Base-by-base conservation (phyloP, 164 flowering plant genomes). In the Macadamia tetraphylla region DNA sequence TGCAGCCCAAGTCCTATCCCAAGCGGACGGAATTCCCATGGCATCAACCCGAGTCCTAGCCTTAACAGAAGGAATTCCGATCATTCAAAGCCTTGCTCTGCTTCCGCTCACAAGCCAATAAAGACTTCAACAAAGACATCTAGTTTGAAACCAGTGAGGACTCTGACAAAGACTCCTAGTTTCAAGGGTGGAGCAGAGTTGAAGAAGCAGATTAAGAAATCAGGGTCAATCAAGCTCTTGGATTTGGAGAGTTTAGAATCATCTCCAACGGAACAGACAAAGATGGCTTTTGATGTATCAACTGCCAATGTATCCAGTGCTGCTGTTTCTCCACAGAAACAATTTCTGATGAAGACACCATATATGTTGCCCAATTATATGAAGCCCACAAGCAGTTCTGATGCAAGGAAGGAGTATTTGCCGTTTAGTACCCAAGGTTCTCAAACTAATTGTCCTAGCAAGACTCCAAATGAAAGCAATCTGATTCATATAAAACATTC, bases 71-170 rank as follows among this genome's bases (percentile, higher is more conserved):
- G 40, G 3, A 35, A 2, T 35, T 35, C 40, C 3, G 40, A 35
- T 35, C 5, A 35, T 70, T 62, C 67, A 43, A 70, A 63, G 29
- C 43, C 63, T 51, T 66, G 74, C 17, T 69, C 67, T 63, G 69
- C 61, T 71, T 29, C 79, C 68, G 67, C 70, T 60, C 71, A 70
- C 56, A 77, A 68, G 68, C 71, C 79, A 31, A 35, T 13, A 23
- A 81, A 65, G 62, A 69, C 63, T 58, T 31, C 75, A 35, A 75
- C 69, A 30, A 79, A 77, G 63, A 73, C 68, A 18, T 29, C 77
- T 43, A 80, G 78, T 58, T 31, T 80, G 69, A 81, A 74, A 63
- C 82, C 83, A 44, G 65, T 66, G 70, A 78, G 80, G 63, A 68
- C 70, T 68, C 62, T 80, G 40, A 71, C 74, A 17, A 87, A 79